phyloP scores from a whole-genome alignment of 495 filamentous ascomycete species.

The Durotheca rogersii region DNA sequence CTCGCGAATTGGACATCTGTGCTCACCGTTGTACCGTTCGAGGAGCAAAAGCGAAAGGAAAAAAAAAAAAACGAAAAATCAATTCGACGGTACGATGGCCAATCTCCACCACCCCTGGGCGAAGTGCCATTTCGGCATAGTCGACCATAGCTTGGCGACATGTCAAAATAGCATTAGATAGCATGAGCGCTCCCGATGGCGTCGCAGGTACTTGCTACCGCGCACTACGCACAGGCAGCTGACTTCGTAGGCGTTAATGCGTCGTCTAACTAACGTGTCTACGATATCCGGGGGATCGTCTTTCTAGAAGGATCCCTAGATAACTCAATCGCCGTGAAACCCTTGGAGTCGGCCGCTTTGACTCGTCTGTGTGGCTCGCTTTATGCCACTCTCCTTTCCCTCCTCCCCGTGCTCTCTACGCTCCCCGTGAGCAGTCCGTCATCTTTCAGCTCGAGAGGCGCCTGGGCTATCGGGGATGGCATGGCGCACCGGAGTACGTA shows the following conservation, averaged over 20 bases:
- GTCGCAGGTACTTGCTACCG: too few relatives aligned
- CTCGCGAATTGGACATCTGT: conserved; percentile 22
- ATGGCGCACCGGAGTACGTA: too few relatives aligned
- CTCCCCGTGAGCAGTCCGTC: too few relatives aligned
- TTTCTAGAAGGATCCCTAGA: conserved; percentile 24
- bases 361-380: conserved; percentile 5
- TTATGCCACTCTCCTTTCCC: background rate
- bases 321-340: background rate
- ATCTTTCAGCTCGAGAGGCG: too few relatives aligned
- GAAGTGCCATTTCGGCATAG: conserved; percentile 10
- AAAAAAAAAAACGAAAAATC: conserved; percentile 11
- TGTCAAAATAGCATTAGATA: conserved; percentile 23
- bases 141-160: conserved; percentile 14
- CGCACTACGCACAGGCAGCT: too few relatives aligned
- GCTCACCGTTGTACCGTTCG: conserved; percentile 8
- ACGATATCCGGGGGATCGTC: conserved; percentile 9
- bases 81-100: conserved; percentile 6
- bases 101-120: conserved; percentile 22
- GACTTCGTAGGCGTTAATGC: too few relatives aligned
- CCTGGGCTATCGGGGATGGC: too few relatives aligned
- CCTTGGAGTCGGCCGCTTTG: conserved; percentile 5
- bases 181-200: too few relatives aligned
- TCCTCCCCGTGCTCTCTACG: background rate
- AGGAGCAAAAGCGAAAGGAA: conserved; percentile 4
- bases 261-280: conserved; percentile 12